Evolutionary conservation across 768 basidiomycete species (phyloP), one percentile per base, ranked within the genome.

Genomic region (Psilocybe subaeruginosa): DNA sequence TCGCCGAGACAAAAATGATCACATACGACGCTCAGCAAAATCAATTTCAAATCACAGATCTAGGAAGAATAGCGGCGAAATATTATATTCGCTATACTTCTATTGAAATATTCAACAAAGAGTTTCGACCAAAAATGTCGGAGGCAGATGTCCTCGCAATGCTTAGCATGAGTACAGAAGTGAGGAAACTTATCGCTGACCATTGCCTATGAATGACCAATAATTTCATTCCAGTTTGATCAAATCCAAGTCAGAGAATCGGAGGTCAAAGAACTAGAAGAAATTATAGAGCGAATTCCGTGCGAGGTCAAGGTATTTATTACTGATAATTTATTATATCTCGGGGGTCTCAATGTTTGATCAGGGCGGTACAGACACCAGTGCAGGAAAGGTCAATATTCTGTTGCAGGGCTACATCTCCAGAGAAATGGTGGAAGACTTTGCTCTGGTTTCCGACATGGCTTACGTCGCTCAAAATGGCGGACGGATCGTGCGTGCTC

Each of bases 21-120:
- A 79, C 84, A 48, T 92, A 88, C 68, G 88, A 95, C 68, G 72
- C 76, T 37, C 71, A 72, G 0, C 81, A 78, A 4, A 86, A 84
- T 11, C 75, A 81, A 2, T 88, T 97, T 59, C 76, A 81, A 2
- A 86, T 90, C 65, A 93, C 91, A n/a, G 96, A 97, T 64, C 75
- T 97, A 2, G 97, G 97, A n/a, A 81, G 95, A 64, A 96, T 99
- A 67, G 95, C 97, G 0, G 94, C 97, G 3, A 96, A 92, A 74
- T 99, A 97, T 74, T 99, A 99, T 74, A 91, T 99, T 70, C 86
- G 91, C 17, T 77, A 93, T 72, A 77, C 85, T 47, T 95, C 93
- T 3, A 88, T 99, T 37, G 93, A 93, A 72, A 85, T 92, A 5
- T 99, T 97, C 80, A 92, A 91, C 73, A 74, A 83, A 63, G 74